A percentile compares a stretch with the other conserved stretches of the same genome.
Conservation (phyloP, 1,139 yeast species). For the Saccharomyces uvarum region DNA sequence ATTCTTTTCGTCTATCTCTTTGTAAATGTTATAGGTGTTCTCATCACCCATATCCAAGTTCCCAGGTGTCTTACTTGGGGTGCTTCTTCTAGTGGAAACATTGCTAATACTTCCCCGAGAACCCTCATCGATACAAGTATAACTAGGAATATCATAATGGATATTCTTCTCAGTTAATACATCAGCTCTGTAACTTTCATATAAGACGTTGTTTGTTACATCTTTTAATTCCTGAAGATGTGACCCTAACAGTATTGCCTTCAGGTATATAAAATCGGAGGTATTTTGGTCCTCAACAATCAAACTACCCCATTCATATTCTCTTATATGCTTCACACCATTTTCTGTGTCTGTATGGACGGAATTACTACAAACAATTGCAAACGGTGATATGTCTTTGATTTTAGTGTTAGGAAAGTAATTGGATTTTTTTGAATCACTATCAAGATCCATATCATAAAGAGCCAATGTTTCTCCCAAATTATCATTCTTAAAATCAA, state of each 20-base stretch:
- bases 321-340: conserved; percentile 34
- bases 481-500: conserved; percentile 40
- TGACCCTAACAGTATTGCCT: conserved; percentile 64
- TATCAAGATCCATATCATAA: conserved; percentile 24
- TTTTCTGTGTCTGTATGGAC: conserved; percentile 18
- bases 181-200: conserved; percentile 62
- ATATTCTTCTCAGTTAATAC: conserved; percentile 4
- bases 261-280: conserved; percentile 59
- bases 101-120: conserved; percentile 5
- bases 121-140: conserved; percentile 1
- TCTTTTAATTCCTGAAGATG: conserved; percentile 72
- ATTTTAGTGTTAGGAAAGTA: conserved; percentile 20
- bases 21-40: background rate
- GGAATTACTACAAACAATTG: conserved; percentile 40
- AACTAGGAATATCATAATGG: conserved; percentile 2
- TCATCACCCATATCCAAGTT: background rate
- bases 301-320: conserved; percentile 40
- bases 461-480: conserved; percentile 26
- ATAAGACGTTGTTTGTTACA: conserved; percentile 55
- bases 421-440: conserved; percentile 1
- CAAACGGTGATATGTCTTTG: conserved; percentile 41
- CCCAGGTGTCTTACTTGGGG: background rate
- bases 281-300: conserved; percentile 48
- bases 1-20: conserved; percentile 19
- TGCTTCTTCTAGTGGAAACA: conserved; percentile 4